Evolutionary conservation across 2,329 filamentous ascomycete genomes (phyloP).

Genomic region (Neodidymelliopsis sp.): DNA sequence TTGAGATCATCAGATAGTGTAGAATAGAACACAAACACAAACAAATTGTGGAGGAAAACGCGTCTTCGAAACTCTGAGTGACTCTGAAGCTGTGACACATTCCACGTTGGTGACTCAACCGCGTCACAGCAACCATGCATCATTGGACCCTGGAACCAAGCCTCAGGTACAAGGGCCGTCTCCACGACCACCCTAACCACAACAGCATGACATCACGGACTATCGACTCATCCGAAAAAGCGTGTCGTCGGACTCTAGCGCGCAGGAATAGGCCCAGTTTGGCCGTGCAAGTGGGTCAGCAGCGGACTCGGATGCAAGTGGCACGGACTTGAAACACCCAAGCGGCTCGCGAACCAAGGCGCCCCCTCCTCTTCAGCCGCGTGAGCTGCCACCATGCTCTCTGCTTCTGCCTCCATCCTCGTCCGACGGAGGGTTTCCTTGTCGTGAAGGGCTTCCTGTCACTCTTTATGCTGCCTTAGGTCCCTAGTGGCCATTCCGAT

Average conservation of each 20-base stretch:
- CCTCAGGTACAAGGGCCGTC: slow-evolving; percentile 7
- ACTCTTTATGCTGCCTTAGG: slow-evolving; percentile 41
- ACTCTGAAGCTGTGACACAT: slow-evolving; percentile 18
- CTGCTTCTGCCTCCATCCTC: slow-evolving; percentile 30
- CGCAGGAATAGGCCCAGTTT: too few relatives aligned
- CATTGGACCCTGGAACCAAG: slow-evolving; percentile 8
- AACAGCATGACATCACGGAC: slow-evolving; percentile 18
- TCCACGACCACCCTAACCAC: slow-evolving; percentile 8
- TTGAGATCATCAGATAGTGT: slow-evolving; percentile 47
- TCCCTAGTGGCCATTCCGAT: slow-evolving; percentile 41
- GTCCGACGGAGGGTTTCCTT: slow-evolving; percentile 42
- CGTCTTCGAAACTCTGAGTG: slow-evolving; percentile 4
- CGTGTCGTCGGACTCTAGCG: slow-evolving; percentile 15
- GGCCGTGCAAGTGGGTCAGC: slow-evolving; percentile 12
- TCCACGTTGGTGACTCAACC: slow-evolving; percentile 8
- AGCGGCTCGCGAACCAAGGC: slow-evolving; percentile 16
- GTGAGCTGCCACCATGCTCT: too few relatives aligned
- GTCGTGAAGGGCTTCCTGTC: slow-evolving; percentile 38
- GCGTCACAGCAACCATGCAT: slow-evolving; percentile 3
- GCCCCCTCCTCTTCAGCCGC: slow-evolving; percentile 14
- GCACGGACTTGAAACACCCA: slow-evolving; percentile 22
- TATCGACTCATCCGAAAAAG: slow-evolving; percentile 14
- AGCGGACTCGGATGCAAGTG: slow-evolving; percentile 18
- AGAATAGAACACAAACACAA: slow-evolving; percentile 32
- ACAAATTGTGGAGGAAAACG: slow-evolving; percentile 26